These are phyloP conservation scores for Hydnum rufescens DNA, from an alignment of 768 basidiomycete genomes.

Conservation along the genomic window DNA sequence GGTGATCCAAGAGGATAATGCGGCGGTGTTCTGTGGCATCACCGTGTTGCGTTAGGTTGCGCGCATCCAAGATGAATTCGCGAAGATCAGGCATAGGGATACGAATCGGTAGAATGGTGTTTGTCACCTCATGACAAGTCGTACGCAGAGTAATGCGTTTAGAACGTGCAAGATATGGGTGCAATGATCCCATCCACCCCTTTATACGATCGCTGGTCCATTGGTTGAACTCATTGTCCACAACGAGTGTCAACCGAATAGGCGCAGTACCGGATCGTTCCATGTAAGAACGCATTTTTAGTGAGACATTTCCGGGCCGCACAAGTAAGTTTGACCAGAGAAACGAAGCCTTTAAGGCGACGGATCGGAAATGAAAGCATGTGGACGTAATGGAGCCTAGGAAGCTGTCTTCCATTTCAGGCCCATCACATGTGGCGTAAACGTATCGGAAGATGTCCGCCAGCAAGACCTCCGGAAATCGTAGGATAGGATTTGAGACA, in stretches of 20 bases:
- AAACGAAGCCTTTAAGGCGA: not conserved
- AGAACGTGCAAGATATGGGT: not conserved
- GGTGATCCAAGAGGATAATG: not conserved
- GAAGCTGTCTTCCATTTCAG: not conserved
- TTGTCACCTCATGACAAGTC: not conserved
- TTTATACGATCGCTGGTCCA: not conserved
- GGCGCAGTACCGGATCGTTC: not conserved
- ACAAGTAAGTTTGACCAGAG: not conserved
- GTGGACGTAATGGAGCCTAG: not conserved
- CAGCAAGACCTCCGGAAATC: not conserved
- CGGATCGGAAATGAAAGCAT: not conserved
- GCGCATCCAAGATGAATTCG: not conserved
- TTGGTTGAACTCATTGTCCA: not conserved
- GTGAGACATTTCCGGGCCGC: not conserved
- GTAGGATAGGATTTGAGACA: not conserved
- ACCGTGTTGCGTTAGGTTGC: not conserved
- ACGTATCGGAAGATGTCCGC: not conserved
- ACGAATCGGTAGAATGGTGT: not conserved
- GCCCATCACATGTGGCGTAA: not conserved
- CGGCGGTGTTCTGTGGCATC: not conserved
- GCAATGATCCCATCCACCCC: not conserved
- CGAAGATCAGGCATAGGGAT: not conserved
- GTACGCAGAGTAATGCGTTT: not conserved
- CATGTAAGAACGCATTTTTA: not conserved
- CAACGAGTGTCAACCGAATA: not conserved